These are phyloP conservation scores for Eucalyptus cloeziana DNA, from an alignment of 345 rosid species.

Conservation along the genomic window DNA sequence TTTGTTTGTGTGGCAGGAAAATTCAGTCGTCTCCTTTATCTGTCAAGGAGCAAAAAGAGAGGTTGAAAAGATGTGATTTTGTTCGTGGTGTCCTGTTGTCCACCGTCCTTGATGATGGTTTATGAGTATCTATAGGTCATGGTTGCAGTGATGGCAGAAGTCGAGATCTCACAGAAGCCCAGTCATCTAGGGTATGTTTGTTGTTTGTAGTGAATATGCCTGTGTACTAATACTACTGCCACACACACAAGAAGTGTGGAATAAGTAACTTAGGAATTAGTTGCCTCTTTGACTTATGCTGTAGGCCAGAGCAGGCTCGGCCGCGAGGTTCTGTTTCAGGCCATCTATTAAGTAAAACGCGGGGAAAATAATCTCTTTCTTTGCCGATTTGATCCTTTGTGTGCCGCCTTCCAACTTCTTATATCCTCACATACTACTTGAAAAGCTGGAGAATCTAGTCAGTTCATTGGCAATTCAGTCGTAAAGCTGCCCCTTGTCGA, in stretches of 20 bases:
- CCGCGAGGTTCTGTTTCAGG: constrained; percentile 4
- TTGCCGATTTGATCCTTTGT: neutral
- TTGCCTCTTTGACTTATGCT: constrained; percentile 6
- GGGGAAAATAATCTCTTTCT: neutral
- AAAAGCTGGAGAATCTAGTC: neutral
- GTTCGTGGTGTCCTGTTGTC: constrained; percentile 67
- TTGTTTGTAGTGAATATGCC: constrained; percentile 3
- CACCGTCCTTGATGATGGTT: constrained; percentile 42
- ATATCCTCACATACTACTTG: neutral
- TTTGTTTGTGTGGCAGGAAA: constrained; percentile 20
- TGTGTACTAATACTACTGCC: neutral
- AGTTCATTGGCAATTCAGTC: neutral
- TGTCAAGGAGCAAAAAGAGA: constrained; percentile 67
- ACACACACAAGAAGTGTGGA: constrained; percentile 6
- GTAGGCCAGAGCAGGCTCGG: constrained; percentile 4
- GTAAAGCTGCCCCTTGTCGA: neutral
- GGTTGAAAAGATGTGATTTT: constrained; percentile 52
- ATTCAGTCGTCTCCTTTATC: constrained; percentile 39
- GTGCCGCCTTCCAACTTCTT: neutral
- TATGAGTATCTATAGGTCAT: constrained; percentile 18
- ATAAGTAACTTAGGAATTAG: constrained; percentile 20
- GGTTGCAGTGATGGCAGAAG: neutral
- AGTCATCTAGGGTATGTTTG: constrained; percentile 1
- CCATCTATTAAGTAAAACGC: neutral
- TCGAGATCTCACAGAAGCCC: neutral